Evolutionary conservation across 2,329 filamentous ascomycete species (phyloP).

Genomic region (Aspergillus sp.): DNA sequence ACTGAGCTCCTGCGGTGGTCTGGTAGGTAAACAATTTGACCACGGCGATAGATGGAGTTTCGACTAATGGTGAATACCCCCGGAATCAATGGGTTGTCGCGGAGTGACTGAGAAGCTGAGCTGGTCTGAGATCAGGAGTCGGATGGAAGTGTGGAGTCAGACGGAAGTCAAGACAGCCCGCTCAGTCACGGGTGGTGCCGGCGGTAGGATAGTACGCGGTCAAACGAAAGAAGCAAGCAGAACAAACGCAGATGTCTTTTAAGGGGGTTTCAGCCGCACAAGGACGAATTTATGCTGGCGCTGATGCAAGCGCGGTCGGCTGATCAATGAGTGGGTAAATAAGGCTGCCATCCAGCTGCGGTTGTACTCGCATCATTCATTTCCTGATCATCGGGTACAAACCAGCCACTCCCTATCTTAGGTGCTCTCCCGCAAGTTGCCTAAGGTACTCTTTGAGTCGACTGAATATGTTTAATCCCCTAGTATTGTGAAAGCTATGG

Average conservation of each 20-base stretch:
- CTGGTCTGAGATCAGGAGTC: not conserved
- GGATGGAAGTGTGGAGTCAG: constrained; percentile 6
- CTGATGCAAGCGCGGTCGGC: not conserved
- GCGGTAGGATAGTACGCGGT: not conserved
- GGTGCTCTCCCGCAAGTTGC: too few species aligned
- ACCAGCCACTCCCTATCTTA: not conserved
- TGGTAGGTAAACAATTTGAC: not conserved
- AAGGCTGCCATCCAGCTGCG: not conserved
- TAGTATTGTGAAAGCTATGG: not conserved
- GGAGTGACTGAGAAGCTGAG: not conserved
- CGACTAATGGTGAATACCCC: not conserved
- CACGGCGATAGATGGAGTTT: not conserved
- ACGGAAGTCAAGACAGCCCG: not conserved
- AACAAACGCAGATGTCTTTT: not conserved
- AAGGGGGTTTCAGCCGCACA: not conserved
- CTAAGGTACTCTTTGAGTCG: not conserved
- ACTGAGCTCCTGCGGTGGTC: not conserved
- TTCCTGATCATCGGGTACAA: not conserved
- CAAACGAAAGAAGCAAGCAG: not conserved
- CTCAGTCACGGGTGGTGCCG: constrained; percentile 6
- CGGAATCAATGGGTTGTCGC: not conserved
- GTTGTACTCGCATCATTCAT: too few species aligned
- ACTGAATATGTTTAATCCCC: too few species aligned
- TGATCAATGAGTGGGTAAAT: constrained; percentile 1
- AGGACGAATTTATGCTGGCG: not conserved